A percentile compares a stretch with the other conserved stretches of the same genome.
Evolutionary conservation across 345 rosid species (phyloP).

Genomic region (Rubroshorea leprosula): DNA sequence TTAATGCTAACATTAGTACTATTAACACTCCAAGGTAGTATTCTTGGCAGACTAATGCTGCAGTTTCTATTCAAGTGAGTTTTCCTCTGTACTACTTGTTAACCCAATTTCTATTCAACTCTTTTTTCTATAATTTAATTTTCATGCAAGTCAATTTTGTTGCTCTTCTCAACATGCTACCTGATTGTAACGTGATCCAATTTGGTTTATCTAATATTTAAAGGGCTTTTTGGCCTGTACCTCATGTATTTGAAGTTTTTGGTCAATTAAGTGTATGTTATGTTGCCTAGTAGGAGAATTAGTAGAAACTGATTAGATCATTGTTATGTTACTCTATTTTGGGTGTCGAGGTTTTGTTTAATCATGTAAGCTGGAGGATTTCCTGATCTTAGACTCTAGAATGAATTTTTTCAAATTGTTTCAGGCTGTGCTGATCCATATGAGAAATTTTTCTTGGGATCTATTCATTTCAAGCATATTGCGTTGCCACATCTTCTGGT

Average conservation of each 20-base stretch:
- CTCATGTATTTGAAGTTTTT: too few relatives aligned
- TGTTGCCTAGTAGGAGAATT: too few relatives aligned
- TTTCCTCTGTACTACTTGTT: too few relatives aligned
- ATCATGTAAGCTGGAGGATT: neutral
- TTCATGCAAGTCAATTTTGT: too few relatives aligned
- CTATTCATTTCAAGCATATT: conserved; percentile 83
- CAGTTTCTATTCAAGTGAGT: too few relatives aligned
- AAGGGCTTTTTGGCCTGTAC: too few relatives aligned
- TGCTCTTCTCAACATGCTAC: too few relatives aligned
- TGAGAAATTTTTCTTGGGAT: conserved; percentile 76
- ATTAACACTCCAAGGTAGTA: conserved; percentile 55
- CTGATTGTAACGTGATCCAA: too few relatives aligned
- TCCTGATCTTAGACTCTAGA: neutral
- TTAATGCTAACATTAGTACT: conserved; percentile 85
- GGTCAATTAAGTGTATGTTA: too few relatives aligned
- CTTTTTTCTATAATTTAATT: neutral
- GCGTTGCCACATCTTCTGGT: conserved; percentile 82
- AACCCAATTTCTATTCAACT: neutral
- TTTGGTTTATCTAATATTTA: too few relatives aligned
- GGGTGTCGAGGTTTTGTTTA: neutral
- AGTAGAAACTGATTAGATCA: too few relatives aligned
- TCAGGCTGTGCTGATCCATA: conserved; percentile 83
- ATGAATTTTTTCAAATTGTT: conserved; percentile 1
- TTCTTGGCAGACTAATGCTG: neutral
- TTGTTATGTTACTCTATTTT: neutral